Conservation (phyloP, 2,329 filamentous ascomycete species). For the Cytospora chrysosperma region DNA sequence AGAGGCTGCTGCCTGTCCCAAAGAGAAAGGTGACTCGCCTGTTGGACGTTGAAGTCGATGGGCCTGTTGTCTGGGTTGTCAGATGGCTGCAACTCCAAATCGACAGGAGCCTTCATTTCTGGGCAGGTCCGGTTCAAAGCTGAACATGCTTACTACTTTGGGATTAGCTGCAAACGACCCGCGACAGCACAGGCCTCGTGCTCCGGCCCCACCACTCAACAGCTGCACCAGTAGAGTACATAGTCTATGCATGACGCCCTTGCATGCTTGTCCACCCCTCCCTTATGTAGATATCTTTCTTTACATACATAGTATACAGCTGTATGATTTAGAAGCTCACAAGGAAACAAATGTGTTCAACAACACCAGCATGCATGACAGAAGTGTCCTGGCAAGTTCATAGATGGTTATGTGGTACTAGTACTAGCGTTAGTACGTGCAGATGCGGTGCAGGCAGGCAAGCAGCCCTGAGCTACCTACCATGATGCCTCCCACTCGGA, state of each 20-base stretch:
- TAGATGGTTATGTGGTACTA: too few species aligned
- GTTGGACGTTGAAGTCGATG: constrained; percentile 12
- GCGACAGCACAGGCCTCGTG: background rate
- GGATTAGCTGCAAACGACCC: background rate
- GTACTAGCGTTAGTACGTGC: too few species aligned
- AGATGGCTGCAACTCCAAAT: constrained; percentile 1
- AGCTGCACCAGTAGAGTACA: background rate
- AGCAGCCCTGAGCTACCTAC: too few species aligned
- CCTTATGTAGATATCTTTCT: too few species aligned
- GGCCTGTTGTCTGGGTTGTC: constrained; percentile 14
- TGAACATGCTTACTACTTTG: background rate
- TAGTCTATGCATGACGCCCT: background rate
- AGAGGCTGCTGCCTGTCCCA: constrained; percentile 15
- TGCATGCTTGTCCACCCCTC: background rate
- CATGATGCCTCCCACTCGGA: background rate
- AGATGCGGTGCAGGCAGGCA: background rate
- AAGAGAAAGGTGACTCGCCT: constrained; percentile 12
- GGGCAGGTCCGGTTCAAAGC: background rate
- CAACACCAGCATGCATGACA: too few species aligned
- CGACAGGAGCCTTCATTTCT: background rate
- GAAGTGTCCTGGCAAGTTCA: too few species aligned
- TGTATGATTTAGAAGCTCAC: too few species aligned
- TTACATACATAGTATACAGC: too few species aligned
- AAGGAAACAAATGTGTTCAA: too few species aligned
- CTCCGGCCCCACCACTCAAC: background rate